Evolutionary conservation across 208 protist genomes (phyloP).

Genomic region (Willaertia magna): DNA sequence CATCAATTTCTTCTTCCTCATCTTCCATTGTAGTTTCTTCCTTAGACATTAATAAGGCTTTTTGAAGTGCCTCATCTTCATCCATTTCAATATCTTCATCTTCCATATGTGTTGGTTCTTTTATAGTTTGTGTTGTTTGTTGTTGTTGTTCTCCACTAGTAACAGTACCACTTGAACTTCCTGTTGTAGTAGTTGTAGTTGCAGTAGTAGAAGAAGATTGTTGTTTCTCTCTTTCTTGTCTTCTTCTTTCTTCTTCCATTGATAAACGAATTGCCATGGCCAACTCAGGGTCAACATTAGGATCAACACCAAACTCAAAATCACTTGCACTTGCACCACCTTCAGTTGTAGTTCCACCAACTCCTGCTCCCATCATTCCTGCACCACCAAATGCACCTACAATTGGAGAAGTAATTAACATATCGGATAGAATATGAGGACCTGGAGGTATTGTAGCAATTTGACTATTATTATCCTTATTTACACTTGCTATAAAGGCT

Average conservation of each 20-base stretch:
- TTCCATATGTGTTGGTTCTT: background rate
- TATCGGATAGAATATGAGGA: constrained; percentile 67
- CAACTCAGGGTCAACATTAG: constrained; percentile 76
- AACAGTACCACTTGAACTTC: background rate
- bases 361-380: background rate
- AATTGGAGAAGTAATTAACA: constrained; percentile 72
- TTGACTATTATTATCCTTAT: constrained; percentile 39
- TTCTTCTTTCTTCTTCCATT: constrained; percentile 77
- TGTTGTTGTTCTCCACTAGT: background rate
- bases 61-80: constrained; percentile 3
- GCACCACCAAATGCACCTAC: constrained; percentile 41
- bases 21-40: background rate
- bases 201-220: background rate
- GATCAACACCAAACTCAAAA: constrained; percentile 65
- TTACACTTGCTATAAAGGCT: constrained; percentile 70
- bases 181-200: constrained; percentile 9
- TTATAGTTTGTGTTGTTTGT: background rate
- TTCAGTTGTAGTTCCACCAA: constrained; percentile 18
- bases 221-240: constrained; percentile 49
- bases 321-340: constrained; percentile 30
- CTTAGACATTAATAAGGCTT: constrained; percentile 13
- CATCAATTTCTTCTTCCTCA: constrained; percentile 17
- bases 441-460: constrained; percentile 48
- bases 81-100: constrained; percentile 5
- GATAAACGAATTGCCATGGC: constrained; percentile 82